A percentile compares a stretch with the other conserved stretches of the same genome.
Conservation (phyloP, 2,329 filamentous ascomycete species). For the Neonectria neomacrospora region DNA sequence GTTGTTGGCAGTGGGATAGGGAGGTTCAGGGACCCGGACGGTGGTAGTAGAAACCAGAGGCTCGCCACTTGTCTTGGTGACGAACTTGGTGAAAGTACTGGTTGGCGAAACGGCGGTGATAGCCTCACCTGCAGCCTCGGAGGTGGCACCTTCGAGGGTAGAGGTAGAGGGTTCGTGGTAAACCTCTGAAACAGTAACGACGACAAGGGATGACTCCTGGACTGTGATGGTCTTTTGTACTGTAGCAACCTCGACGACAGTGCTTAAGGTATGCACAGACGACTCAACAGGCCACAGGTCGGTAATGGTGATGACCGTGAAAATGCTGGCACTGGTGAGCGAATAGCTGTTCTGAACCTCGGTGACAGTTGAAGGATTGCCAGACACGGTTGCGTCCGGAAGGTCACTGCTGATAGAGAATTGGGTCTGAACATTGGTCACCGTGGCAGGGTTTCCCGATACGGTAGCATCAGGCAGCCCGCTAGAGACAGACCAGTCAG, state of each 20-base stretch:
- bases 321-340: slow-evolving; percentile 32
- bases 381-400: slow-evolving; percentile 49
- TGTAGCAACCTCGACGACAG: slow-evolving; percentile 44
- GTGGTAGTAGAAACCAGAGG: slow-evolving; percentile 48
- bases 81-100: slow-evolving; percentile 47
- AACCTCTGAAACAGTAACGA: slow-evolving; percentile 42
- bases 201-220: slow-evolving; percentile 33
- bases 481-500: slow-evolving; percentile 38
- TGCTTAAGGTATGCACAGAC: slow-evolving; percentile 30
- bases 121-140: slow-evolving; percentile 39
- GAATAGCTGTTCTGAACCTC: slow-evolving; percentile 36
- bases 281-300: slow-evolving; percentile 42
- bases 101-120: slow-evolving; percentile 36
- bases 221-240: slow-evolving; percentile 43
- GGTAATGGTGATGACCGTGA: slow-evolving; percentile 46
- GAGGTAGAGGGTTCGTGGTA: slow-evolving; percentile 5
- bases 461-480: slow-evolving; percentile 38
- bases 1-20: slow-evolving; percentile 47
- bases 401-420: slow-evolving; percentile 43
- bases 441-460: slow-evolving; percentile 43
- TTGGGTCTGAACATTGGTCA: slow-evolving; percentile 45
- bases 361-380: slow-evolving; percentile 46
- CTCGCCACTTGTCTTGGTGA: slow-evolving; percentile 47
- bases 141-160: background rate
- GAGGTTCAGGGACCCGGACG: slow-evolving; percentile 44